Evolutionary conservation across 768 basidiomycete genomes (phyloP).

Genomic region (Guyanaporus albipodus): DNA sequence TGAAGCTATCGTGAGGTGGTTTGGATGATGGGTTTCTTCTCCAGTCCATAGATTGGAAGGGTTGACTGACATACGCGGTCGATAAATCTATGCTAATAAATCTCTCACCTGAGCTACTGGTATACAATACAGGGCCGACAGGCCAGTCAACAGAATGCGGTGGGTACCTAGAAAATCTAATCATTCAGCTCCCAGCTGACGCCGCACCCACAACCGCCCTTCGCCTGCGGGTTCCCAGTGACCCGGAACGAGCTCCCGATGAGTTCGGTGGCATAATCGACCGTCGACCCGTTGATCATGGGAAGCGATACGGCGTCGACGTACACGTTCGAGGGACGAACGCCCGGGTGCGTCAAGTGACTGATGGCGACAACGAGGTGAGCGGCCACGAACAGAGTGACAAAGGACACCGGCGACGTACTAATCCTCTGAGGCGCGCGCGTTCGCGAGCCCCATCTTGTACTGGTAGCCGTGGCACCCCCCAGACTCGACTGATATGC

Average conservation of each 20-base stretch:
- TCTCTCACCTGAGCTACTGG: too few relatives aligned
- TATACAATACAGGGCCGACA: too few relatives aligned
- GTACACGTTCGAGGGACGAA: constrained; percentile 71
- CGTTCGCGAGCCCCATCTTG: constrained; percentile 76
- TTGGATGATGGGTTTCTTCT: too few relatives aligned
- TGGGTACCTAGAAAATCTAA: neutral
- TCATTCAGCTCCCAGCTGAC: constrained; percentile 72
- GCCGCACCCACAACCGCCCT: constrained; percentile 93
- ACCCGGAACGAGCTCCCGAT: constrained; percentile 91
- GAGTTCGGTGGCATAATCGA: constrained; percentile 91
- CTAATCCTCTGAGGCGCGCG: constrained; percentile 76
- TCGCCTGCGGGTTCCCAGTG: constrained; percentile 83
- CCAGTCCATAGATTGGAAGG: too few relatives aligned
- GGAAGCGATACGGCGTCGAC: constrained; percentile 84
- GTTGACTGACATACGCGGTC: too few relatives aligned
- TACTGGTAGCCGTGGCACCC: constrained; percentile 99
- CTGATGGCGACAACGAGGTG: constrained; percentile 37
- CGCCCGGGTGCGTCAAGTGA: constrained; percentile 65
- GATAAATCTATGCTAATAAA: too few relatives aligned
- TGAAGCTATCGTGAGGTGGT: too few relatives aligned
- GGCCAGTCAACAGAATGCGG: neutral
- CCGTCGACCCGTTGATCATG: constrained; percentile 81
- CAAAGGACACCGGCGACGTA: constrained; percentile 38
- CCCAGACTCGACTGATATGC: constrained; percentile 86
- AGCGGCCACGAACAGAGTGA: neutral